Conservation (phyloP, 148 eudicot species). For the Dianthus caryophyllus region DNA sequence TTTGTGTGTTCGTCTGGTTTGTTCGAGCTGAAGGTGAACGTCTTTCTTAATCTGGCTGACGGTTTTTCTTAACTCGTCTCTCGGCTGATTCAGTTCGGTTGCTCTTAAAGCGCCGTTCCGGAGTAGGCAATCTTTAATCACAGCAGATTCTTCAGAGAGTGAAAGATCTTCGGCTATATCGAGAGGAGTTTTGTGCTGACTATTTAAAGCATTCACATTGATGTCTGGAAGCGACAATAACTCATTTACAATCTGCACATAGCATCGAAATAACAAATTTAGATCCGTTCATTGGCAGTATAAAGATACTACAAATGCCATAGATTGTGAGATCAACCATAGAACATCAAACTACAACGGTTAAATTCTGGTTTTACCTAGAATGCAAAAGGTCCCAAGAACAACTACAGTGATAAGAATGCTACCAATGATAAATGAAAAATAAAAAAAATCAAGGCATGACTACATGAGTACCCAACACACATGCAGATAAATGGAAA, state of each 20-base stretch:
- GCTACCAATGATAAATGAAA: no score
- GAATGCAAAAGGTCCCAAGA: no score
- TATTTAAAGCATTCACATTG: conserved; percentile 67
- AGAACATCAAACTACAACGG: no score
- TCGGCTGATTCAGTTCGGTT: conserved; percentile 75
- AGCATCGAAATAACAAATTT: conserved; percentile 3
- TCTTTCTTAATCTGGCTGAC: conserved; percentile 81
- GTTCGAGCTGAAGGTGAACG: conserved; percentile 78
- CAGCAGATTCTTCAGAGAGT: conserved; percentile 71
- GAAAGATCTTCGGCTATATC: conserved; percentile 76
- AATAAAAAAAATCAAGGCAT: no score
- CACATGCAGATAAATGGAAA: neutral
- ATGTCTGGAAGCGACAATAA: conserved; percentile 55
- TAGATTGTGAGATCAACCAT: neutral
- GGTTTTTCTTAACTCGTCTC: conserved; percentile 79
- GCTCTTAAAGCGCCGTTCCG: conserved; percentile 67
- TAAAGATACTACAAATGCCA: neutral
- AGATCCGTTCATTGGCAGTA: neutral
- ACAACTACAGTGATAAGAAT: no score
- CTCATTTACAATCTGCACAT: conserved; percentile 69
- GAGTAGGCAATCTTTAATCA: conserved; percentile 45
- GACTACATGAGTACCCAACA: neutral
- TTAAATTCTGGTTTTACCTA: no score
- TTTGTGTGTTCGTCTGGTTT: conserved; percentile 62
- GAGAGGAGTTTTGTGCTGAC: conserved; percentile 73